phyloP scores from a whole-genome alignment of 331 rosid species.

The Ulmus americana region DNA sequence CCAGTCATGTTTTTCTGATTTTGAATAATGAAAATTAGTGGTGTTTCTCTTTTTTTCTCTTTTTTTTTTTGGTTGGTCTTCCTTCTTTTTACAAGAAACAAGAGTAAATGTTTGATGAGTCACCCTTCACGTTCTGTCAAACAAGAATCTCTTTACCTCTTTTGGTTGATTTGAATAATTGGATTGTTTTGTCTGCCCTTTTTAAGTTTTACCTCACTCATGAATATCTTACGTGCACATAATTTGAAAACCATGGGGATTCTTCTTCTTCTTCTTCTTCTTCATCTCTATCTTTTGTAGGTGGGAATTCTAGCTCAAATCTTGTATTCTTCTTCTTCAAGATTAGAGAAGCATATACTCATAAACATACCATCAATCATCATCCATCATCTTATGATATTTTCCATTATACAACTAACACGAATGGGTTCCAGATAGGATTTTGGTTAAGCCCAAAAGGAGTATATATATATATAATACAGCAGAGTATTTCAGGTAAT shows the following conservation, averaged over 20 bases:
- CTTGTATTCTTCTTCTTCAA: too few relatives aligned
- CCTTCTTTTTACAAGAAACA: background rate
- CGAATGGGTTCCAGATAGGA: constrained; percentile 36
- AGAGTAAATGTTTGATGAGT: constrained; percentile 12
- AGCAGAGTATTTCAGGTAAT: background rate
- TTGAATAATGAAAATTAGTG: background rate
- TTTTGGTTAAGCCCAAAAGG: constrained; percentile 19
- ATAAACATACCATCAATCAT: too few relatives aligned
- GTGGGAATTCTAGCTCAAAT: too few relatives aligned
- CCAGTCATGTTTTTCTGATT: background rate
- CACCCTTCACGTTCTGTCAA: constrained; percentile 6
- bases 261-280: background rate
- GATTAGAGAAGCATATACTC: too few relatives aligned
- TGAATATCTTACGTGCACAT: too few relatives aligned
- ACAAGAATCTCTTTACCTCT: background rate
- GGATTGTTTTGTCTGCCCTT: background rate
- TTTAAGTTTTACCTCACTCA: background rate
- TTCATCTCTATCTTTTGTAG: background rate
- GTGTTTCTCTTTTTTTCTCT: background rate
- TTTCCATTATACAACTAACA: background rate
- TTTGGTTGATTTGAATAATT: background rate
- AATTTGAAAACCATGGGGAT: too few relatives aligned
- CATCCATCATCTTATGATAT: too few relatives aligned
- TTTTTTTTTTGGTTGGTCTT: background rate
- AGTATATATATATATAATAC: background rate